Evolutionary conservation across 768 basidiomycete species (phyloP), one percentile per base, ranked within the genome.

Genomic region (Hysterangium stoloniferum): DNA sequence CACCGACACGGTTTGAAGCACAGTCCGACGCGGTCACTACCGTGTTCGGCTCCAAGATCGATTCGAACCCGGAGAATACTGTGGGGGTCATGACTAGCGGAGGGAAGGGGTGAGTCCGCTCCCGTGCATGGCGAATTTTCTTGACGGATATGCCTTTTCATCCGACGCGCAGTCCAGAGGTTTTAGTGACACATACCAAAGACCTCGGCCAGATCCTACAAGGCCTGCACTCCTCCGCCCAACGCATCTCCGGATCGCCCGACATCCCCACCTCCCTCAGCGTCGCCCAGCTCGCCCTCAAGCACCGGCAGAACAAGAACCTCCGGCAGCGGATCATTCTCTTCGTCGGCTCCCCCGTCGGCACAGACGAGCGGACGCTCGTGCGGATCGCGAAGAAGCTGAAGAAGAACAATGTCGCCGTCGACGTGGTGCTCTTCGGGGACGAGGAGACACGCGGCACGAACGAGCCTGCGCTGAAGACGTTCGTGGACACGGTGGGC

Each of bases 1-100:
- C 72, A 48, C 91, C 91, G 41, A 82, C 84, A 31, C 80, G 95
- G 55, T 92, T 91, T 61, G 82, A 85, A 28, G 91, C 94, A 1
- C 96, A 98, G 68, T 70, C 84, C 6, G 93, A 98, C 68, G 89
- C 95, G 2, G 87, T 94, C 56, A 92, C 79, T 51, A 79, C 83
- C 51, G 76, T 97, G 59, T 93, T 96, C 66, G 83, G 85, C 64
- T 82, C 89, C 47, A 99, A 99, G 76, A 86, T 86, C 58, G 85
- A 90, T 64, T 86, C 91, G 22, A 98, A 99, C 70, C 91, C 95
- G 15, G 96, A 99, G 71, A 97, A 88, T 68, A 92, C 92, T 9
- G 94, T 97, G 35, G 96, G 96, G 4, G 71, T 97, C 35, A 96
- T 99, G 94, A 90, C 91, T 25, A 95, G 95, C 91, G 95, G 92